These are phyloP conservation scores for Polytrichum commune DNA, from an alignment of 225 moss, liverwort and hornwort species.

Conservation along the genomic window DNA sequence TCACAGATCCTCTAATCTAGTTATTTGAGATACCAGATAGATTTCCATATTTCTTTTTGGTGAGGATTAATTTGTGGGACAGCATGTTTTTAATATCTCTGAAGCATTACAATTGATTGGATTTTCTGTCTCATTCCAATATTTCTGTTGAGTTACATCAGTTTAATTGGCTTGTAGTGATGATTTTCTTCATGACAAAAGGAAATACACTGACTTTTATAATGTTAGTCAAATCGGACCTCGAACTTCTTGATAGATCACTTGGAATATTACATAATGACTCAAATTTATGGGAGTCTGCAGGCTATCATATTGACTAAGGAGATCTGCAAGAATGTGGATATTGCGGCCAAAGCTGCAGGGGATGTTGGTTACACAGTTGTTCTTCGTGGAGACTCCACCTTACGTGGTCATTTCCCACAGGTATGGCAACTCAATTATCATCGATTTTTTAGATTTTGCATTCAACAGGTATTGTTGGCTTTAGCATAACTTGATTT, in stretches of 20 bases:
- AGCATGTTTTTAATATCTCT: neutral
- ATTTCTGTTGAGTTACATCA: too few species aligned
- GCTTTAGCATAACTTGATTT: neutral
- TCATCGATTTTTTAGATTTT: neutral
- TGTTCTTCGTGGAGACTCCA: constrained; percentile 93
- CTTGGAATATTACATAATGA: neutral
- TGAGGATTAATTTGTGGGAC: too few species aligned
- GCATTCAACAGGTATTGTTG: neutral
- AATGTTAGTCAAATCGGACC: neutral
- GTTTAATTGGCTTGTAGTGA: too few species aligned
- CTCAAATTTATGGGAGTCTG: constrained; percentile 7
- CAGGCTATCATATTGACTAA: constrained; percentile 67
- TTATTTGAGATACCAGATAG: too few species aligned
- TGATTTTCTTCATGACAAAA: neutral
- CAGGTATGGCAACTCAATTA: constrained; percentile 41
- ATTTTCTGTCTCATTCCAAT: neutral
- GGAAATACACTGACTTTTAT: neutral
- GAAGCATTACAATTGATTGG: constrained; percentile 10
- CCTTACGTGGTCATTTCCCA: constrained; percentile 92
- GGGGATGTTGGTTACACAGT: constrained; percentile 77
- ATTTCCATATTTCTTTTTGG: too few species aligned
- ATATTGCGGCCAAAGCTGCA: constrained; percentile 67
- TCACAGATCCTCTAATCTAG: too few species aligned
- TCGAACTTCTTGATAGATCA: constrained; percentile 5
- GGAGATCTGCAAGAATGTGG: constrained; percentile 79